Evolutionary conservation across 1,284 basidiomycete genomes (phyloP).

Genomic region (Vanrija sp.): DNA sequence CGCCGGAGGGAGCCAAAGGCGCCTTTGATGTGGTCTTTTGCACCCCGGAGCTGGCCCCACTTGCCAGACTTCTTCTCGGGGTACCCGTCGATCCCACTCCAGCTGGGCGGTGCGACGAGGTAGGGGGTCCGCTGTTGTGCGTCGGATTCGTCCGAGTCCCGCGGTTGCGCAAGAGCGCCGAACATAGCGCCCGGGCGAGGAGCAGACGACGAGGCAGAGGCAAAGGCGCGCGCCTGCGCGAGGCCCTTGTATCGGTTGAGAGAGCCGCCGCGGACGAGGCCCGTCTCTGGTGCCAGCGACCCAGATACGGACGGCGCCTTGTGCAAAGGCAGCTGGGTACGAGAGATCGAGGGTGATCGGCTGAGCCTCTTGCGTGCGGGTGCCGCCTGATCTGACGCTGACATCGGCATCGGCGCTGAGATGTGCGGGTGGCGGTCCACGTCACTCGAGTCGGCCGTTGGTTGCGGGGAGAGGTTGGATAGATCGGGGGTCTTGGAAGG

Average conservation of each 20-base stretch:
- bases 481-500: neutral
- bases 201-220: neutral
- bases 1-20: conserved; percentile 16
- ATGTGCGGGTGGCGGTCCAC: conserved; percentile 22
- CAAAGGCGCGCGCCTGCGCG: conserved; percentile 4
- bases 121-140: conserved; percentile 7
- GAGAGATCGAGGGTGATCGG: too few relatives aligned
- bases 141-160: conserved; percentile 35
- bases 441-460: neutral
- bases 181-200: too few relatives aligned
- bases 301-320: too few relatives aligned
- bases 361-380: too few relatives aligned
- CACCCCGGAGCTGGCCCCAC: conserved; percentile 15
- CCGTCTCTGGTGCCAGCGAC: too few relatives aligned
- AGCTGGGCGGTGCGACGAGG: conserved; percentile 15
- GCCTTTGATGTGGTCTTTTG: conserved; percentile 10
- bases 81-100: neutral
- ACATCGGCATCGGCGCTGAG: conserved; percentile 22
- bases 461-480: neutral
- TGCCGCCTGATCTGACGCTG: neutral
- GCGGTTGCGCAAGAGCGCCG: conserved; percentile 13
- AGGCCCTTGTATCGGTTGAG: conserved; percentile 6
- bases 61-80: conserved; percentile 5
- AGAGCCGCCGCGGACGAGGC: too few relatives aligned
- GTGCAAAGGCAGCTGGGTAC: too few relatives aligned